Evolutionary conservation across 2,329 filamentous ascomycete species (phyloP).

Genomic region (Diplodia scrobiculata): DNA sequence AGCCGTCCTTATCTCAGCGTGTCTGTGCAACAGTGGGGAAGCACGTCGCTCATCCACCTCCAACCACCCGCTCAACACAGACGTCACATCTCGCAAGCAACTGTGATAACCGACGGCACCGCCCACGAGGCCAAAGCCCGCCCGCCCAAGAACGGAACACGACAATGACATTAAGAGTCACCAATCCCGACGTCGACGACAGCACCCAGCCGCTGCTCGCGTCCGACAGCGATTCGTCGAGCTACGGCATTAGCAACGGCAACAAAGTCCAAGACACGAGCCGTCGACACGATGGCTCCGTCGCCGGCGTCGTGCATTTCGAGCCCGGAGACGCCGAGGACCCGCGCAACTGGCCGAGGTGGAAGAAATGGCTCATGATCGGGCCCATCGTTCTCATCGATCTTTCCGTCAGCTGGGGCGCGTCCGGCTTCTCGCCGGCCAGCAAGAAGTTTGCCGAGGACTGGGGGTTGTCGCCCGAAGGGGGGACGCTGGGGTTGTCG

Average conservation of each 20-base stretch:
- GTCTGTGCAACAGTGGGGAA: conserved; percentile 23
- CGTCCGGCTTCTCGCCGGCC: conserved; percentile 53
- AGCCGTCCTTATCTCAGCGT: conserved; percentile 5
- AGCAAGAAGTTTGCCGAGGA: conserved; percentile 48
- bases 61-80: background rate
- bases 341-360: conserved; percentile 41
- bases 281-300: background rate
- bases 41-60: background rate
- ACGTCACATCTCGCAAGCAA: background rate
- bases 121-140: too few relatives aligned
- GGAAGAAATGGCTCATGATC: conserved; percentile 44
- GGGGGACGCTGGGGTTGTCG: conserved; percentile 51
- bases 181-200: background rate
- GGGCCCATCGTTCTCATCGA: conserved; percentile 43
- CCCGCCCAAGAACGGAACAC: background rate
- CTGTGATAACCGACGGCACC: too few relatives aligned
- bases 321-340: conserved; percentile 36
- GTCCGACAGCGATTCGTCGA: background rate
- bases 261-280: conserved; percentile 1
- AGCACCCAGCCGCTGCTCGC: conserved; percentile 22
- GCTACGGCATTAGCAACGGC: conserved; percentile 5
- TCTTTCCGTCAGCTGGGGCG: conserved; percentile 48
- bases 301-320: conserved; percentile 36
- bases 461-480: conserved; percentile 46
- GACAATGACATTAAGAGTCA: background rate